Base-by-base conservation (phyloP, 192 early-diverging fungal genomes). In the Backusella luteola region DNA sequence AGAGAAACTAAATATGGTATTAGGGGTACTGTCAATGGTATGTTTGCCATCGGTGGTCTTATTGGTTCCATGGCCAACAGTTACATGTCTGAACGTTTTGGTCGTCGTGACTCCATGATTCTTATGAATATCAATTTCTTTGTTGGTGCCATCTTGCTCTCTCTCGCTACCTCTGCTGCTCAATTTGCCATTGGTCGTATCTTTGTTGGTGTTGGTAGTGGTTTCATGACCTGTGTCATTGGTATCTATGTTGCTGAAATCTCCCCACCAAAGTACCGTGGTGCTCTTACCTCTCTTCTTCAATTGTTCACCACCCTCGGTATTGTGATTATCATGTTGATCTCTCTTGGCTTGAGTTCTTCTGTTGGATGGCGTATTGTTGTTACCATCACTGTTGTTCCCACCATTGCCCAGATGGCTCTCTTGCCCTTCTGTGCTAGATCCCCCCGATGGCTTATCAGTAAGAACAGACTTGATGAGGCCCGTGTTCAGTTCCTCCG, bases 381-480 rank as follows among this genome's bases (percentile, higher is more conserved):
- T 23, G 85, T 86, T 38, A 80, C 76, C 23, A 80, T 88, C 23
- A 85, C 85, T 3, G 53, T 83, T 2, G 75, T 80, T 34, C 86
- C 88, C 6, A 78, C 79, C 34, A 78, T 92, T 35, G 70, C 90
- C 42, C 93, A 94, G 73, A 84, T 89, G 73, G 73, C 80, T 0
- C 44, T 88, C 72, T 81, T 93, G 6, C 87, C 88, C 12, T 83
- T 91, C 36, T 89, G 88, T 69, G 87, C 91, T 75, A 88, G 91
- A 76, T 89, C 87, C 34, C 93, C 92, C 6, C 87, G 88, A 53
- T 94, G 90, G 85, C 79, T 94, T 67, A 80, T 88, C 32, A 81
- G 87, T 35, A 77, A 86, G n/a, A 85, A 87, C 38, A 85, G 88
- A 12, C 74, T 88, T 26, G 80, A 83, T 59, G 92, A 93, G 34